These are phyloP conservation scores for Venturia pyrina DNA, from an alignment of 2,329 filamentous ascomycete species.

Conservation along the genomic window DNA sequence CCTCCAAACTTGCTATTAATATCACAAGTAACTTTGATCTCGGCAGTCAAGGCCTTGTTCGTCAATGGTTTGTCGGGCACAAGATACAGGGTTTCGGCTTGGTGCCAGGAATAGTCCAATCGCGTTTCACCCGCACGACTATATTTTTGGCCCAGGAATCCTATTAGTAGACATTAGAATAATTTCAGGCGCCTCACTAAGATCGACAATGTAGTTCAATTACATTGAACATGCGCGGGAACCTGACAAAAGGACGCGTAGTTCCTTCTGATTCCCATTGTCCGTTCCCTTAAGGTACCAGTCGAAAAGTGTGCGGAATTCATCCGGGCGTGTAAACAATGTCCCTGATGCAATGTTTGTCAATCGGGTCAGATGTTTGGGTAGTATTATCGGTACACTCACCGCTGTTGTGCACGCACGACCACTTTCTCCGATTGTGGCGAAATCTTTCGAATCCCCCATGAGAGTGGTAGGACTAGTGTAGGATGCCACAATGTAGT, in stretches of 20 bases:
- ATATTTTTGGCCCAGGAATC: background rate
- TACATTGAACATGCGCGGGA: conserved; percentile 15
- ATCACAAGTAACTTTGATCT: too few species aligned
- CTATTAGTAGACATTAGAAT: background rate
- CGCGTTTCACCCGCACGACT: background rate
- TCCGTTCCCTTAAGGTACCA: conserved; percentile 32
- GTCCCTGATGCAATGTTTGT: conserved; percentile 6
- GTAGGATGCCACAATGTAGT: conserved; percentile 18
- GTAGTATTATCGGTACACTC: conserved; percentile 14
- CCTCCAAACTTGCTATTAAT: background rate
- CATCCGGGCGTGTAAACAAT: conserved; percentile 16
- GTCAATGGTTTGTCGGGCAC: background rate
- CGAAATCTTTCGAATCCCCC: conserved; percentile 17
- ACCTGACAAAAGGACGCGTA: conserved; percentile 34
- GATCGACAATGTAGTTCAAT: background rate
- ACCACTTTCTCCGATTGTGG: conserved; percentile 18
- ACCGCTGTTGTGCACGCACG: conserved; percentile 11
- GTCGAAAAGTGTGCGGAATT: conserved; percentile 33
- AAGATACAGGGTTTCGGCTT: background rate
- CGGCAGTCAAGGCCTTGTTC: too few species aligned
- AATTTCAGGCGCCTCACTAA: too few species aligned
- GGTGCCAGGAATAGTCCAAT: background rate
- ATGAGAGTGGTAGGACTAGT: conserved; percentile 18
- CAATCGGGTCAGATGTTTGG: background rate
- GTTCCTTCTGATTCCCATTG: conserved; percentile 39